Percentiles rank a stretch among this genome's conserved stretches.
Evolutionary conservation across 768 basidiomycete genomes (phyloP).

Genomic region (Crassisporium funariophilum): DNA sequence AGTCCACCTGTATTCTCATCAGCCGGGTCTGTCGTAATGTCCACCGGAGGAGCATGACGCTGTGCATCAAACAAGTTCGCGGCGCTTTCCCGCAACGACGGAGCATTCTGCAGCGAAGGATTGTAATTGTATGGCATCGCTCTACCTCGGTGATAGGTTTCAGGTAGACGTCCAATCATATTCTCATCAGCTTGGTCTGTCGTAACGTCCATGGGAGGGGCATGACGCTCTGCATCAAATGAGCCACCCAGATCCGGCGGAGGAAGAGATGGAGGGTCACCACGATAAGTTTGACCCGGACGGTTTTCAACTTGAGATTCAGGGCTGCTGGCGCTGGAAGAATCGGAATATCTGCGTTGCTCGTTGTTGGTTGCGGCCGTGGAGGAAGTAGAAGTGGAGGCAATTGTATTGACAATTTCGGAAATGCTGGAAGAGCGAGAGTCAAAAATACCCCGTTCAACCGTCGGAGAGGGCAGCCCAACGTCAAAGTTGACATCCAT

Average conservation of each 20-base stretch:
- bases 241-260: constrained; percentile 31
- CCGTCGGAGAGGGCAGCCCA: not conserved
- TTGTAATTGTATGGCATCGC: too few species aligned
- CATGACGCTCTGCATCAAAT: constrained; percentile 21
- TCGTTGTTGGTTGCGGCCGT: too few species aligned
- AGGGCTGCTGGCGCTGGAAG: not conserved
- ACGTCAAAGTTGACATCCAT: not conserved
- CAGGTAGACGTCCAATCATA: too few species aligned
- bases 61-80: constrained; percentile 23
- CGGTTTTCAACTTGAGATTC: not conserved
- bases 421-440: not conserved
- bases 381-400: not conserved
- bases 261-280: constrained; percentile 29
- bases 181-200: not conserved
- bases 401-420: not conserved
- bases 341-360: not conserved
- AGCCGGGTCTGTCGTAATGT: too few species aligned
- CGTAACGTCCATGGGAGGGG: constrained; percentile 2
- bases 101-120: too few species aligned
- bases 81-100: too few species aligned
- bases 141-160: too few species aligned
- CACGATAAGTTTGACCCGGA: not conserved
- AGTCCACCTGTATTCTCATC: too few species aligned
- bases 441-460: not conserved
- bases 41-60: constrained; percentile 11